Base-by-base conservation (phyloP, 129 eudicot genomes). In the Lonicera japonica region DNA sequence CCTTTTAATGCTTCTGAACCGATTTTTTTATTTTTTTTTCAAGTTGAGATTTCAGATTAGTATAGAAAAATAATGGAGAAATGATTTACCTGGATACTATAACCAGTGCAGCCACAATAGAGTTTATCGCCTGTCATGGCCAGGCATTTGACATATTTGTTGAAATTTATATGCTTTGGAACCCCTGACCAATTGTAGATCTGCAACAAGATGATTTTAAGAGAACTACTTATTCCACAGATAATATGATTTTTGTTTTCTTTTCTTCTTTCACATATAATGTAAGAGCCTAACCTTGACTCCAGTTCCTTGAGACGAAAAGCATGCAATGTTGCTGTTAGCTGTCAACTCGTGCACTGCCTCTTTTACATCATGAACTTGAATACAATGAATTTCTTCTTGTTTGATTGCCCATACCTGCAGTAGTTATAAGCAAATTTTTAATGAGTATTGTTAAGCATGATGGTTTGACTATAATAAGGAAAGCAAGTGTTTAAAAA, bases 331-430 rank as follows among this genome's bases (percentile, higher is more conserved):
- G 64, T 72, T 70, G n/a, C 73, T 51, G 34, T 83, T 81, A n/a
- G 95, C 95, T 63, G 77, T 65, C 52, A 83, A 21, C 63, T 73
- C 83, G 4, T 72, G 73, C 40, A 87, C 90, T 12, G 75, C 61
- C 72, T 87, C 95, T 67, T 87, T 87, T 9, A 83, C 90, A 72
- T 87, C 88, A 55, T 87, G 95, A 59, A 81, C 85, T 60, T 83
- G 95, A 56, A 83, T 53, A 63, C 90, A 87, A 40, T 87, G 90
- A 29, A 87, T 75, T 58, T 80, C 95, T 63, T 87, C 95, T 25
- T 75, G 83, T 62, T 80, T 87, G 65, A 83, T 73, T 57, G 82
- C 71, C 95, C 95, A 87, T 39, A 83, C 80, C 95, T 86, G 74
- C 14, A n/a, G n/a, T 11, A 34, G 21, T 19, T 61, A 73, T 16